Base-by-base conservation (phyloP, 441 rosid genomes). In the Erodium moschatum region DNA sequence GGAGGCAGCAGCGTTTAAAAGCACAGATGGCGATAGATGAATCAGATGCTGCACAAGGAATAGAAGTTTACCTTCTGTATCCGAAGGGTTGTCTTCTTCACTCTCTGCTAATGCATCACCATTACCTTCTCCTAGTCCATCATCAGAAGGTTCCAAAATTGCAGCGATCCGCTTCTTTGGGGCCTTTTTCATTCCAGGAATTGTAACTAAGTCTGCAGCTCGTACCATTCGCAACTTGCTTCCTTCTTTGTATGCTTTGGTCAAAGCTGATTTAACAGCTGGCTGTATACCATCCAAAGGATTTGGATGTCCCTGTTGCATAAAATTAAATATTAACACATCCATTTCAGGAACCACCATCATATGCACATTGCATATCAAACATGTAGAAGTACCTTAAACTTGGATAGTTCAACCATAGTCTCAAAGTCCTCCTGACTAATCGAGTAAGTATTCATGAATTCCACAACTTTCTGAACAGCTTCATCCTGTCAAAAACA, bases 201-300 rank as follows among this genome's bases (percentile, higher is more conserved):
- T 81, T 61, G 85, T 72, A 50, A 88, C 86, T 76, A 91, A 77
- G 78, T 94, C 97, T 18, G 99, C 97, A 70, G 90, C 86, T 64
- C 92, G 93, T 52, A 83, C 90, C 87, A 86, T 85, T 75, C 87
- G 80, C 29, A 82, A 78, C 75, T 86, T 89, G 80, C 79, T 87
- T 63, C 71, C 79, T 80, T 85, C 95, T 8, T 91, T 91, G 68
- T 94, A 94, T 70, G 89, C 87, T 81, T 83, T 86, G 0, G 99
- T 94, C 80, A 94, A 69, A 58, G 99, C 92, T 71, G 99, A 79
- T 83, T 94, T 94, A 52, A 91, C 95, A 65, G 90, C 77, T 31
- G 97, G 82, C 31, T 84, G 77, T 71, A 94, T 84, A 74, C 99
- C 96, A 67, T 94, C 97, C 79, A 94, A 68, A n/a, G 97, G 99